Conservation (phyloP, 2,329 filamentous ascomycete species). For the Pleoardoris graminearum region DNA sequence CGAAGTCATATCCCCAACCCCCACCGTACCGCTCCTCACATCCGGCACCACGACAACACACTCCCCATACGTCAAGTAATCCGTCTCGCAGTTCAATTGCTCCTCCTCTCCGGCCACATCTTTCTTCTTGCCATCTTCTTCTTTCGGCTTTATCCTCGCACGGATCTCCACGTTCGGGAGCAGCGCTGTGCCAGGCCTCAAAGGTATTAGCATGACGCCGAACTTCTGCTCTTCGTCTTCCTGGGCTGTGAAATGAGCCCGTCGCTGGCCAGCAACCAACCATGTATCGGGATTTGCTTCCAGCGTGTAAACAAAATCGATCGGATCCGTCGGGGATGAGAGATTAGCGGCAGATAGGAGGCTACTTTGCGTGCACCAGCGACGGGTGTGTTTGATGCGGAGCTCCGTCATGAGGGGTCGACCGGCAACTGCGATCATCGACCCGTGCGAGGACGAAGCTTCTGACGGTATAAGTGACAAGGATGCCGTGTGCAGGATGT, state of each 20-base stretch:
- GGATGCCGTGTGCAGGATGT: constrained; percentile 79
- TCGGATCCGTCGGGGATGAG: constrained; percentile 46
- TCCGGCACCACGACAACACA: constrained; percentile 75
- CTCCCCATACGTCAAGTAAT: constrained; percentile 77
- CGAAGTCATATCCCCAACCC: constrained; percentile 34
- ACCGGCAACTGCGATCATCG: constrained; percentile 59
- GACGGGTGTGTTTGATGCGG: constrained; percentile 58
- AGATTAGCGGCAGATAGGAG: constrained; percentile 34
- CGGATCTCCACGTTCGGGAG: constrained; percentile 80
- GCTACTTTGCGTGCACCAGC: constrained; percentile 50
- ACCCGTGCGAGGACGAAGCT: constrained; percentile 27
- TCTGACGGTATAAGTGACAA: constrained; percentile 57
- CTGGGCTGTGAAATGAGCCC: constrained; percentile 70
- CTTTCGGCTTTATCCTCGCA: constrained; percentile 52
- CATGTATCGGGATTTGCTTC: constrained; percentile 73
- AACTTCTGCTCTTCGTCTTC: constrained; percentile 58
- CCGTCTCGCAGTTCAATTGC: constrained; percentile 69
- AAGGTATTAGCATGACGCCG: constrained; percentile 75
- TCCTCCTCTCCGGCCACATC: constrained; percentile 24
- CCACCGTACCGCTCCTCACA: constrained; percentile 64
- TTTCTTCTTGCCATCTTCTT: constrained; percentile 30
- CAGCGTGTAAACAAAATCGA: constrained; percentile 84
- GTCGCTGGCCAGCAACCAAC: constrained; percentile 81
- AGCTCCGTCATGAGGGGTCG: constrained; percentile 67
- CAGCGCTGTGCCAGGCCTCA: constrained; percentile 76